Conservation (phyloP, 345 rosid species). For the Citrus mangshanensis region DNA sequence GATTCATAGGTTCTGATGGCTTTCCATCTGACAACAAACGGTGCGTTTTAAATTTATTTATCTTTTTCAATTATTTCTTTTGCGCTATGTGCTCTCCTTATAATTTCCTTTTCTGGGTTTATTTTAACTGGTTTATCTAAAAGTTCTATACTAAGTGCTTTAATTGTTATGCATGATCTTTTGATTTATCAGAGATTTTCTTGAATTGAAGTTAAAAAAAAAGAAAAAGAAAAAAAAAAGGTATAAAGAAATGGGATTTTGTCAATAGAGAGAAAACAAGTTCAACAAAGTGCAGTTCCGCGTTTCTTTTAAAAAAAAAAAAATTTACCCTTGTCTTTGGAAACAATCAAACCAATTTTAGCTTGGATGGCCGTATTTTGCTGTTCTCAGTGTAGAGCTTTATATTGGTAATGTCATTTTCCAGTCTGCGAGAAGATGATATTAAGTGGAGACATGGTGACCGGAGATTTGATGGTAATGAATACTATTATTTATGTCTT, state of each 20-base stretch:
- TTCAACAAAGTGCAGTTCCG: not conserved
- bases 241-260: not conserved
- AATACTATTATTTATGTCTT: not conserved
- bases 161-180: not conserved
- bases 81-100: too few species aligned
- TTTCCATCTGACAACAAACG: slow-evolving; percentile 24
- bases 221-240: not conserved
- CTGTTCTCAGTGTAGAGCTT: not conserved
- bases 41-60: slow-evolving; percentile 11
- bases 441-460: slow-evolving; percentile 13
- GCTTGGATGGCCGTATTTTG: not conserved
- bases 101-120: not conserved
- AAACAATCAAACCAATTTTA: not conserved
- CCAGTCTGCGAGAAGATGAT: slow-evolving; percentile 26
- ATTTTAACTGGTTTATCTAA: not conserved
- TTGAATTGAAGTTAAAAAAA: not conserved
- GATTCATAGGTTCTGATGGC: slow-evolving; percentile 16
- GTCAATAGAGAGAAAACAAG: not conserved
- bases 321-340: not conserved
- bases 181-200: not conserved
- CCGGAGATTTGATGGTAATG: slow-evolving; percentile 15
- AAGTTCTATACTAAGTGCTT: not conserved
- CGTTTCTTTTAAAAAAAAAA: not conserved
- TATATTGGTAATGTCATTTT: slow-evolving; percentile 1
- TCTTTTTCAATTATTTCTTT: too few species aligned